Conservation (phyloP, 805 yeast genomes). For the Millerago galiae region DNA sequence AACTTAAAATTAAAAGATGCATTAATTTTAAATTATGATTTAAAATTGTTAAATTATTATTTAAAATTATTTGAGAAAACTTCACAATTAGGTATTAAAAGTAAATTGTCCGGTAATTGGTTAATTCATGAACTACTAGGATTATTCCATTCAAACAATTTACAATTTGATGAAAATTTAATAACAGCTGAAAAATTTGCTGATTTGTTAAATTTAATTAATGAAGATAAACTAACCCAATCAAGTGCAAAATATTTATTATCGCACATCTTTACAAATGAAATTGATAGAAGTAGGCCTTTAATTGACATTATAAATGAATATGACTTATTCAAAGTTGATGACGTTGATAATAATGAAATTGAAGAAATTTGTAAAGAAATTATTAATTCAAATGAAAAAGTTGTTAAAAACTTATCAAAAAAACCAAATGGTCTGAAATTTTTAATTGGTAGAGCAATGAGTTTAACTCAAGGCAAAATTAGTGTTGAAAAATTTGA, state of each 20-base stretch:
- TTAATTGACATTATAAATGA: slow-evolving; percentile 45
- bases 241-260: slow-evolving; percentile 64
- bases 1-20: slow-evolving; percentile 68
- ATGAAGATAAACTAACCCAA: slow-evolving; percentile 42
- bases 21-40: slow-evolving; percentile 50
- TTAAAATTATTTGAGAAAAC: slow-evolving; percentile 30
- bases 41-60: slow-evolving; percentile 49
- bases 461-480: slow-evolving; percentile 70
- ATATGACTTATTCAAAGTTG: slow-evolving; percentile 39
- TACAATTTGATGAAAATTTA: slow-evolving; percentile 26
- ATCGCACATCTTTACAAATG: slow-evolving; percentile 50
- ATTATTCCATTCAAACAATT: slow-evolving; percentile 45
- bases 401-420: slow-evolving; percentile 49
- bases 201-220: slow-evolving; percentile 48
- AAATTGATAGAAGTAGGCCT: slow-evolving; percentile 29
- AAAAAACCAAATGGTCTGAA: slow-evolving; percentile 61
- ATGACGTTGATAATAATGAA: slow-evolving; percentile 26
- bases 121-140: slow-evolving; percentile 78
- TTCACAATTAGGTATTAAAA: neutral
- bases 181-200: slow-evolving; percentile 41
- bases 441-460: slow-evolving; percentile 75
- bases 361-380: slow-evolving; percentile 27
- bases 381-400: slow-evolving; percentile 36
- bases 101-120: slow-evolving; percentile 63
- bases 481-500: slow-evolving; percentile 32